A percentile compares a stretch with the other conserved stretches of the same genome.
These are phyloP conservation scores for Cutaneotrichosporon dermatis DNA, from an alignment of 1,284 basidiomycete genomes.

Conservation along the genomic window DNA sequence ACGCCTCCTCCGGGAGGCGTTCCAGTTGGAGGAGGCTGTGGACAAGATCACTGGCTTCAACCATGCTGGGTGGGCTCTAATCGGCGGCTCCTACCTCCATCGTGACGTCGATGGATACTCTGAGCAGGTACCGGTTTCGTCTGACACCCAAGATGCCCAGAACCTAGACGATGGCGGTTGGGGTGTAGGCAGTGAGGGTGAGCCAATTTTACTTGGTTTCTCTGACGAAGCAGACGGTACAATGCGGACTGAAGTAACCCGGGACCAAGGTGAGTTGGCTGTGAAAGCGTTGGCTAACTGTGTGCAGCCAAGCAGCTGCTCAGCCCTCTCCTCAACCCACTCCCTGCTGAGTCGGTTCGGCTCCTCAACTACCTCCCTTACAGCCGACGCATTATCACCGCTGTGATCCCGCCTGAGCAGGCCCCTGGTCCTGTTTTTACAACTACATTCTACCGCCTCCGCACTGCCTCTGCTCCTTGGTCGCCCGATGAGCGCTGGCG, in stretches of 20 bases:
- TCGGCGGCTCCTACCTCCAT: conserved; percentile 25
- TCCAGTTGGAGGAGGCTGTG: conserved; percentile 31
- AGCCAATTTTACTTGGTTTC: not conserved
- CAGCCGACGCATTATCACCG: conserved; percentile 25
- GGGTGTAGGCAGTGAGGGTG: conserved; percentile 8
- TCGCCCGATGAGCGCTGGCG: conserved; percentile 33
- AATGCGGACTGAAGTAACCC: too few species aligned
- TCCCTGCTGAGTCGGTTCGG: not conserved
- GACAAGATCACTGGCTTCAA: conserved; percentile 23
- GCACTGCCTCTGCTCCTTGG: conserved; percentile 35
- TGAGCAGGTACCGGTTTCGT: too few species aligned
- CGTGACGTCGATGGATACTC: conserved; percentile 4
- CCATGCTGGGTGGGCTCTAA: conserved; percentile 25
- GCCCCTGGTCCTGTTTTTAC: conserved; percentile 13
- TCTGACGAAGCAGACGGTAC: too few species aligned
- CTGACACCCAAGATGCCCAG: not conserved
- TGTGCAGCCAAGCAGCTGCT: conserved; percentile 5
- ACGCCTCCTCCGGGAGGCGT: conserved; percentile 19
- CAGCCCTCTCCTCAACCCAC: not conserved
- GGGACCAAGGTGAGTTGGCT: too few species aligned
- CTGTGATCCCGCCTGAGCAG: conserved; percentile 13
- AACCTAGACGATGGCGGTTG: conserved; percentile 23
- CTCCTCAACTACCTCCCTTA: conserved; percentile 31
- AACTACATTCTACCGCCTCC: conserved; percentile 22
- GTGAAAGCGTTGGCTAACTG: conserved; percentile 1